A percentile compares a stretch with the other conserved stretches of the same genome.
Evolutionary conservation across 495 filamentous ascomycete species (phyloP).

Genomic region (Penicillium waksmanii): DNA sequence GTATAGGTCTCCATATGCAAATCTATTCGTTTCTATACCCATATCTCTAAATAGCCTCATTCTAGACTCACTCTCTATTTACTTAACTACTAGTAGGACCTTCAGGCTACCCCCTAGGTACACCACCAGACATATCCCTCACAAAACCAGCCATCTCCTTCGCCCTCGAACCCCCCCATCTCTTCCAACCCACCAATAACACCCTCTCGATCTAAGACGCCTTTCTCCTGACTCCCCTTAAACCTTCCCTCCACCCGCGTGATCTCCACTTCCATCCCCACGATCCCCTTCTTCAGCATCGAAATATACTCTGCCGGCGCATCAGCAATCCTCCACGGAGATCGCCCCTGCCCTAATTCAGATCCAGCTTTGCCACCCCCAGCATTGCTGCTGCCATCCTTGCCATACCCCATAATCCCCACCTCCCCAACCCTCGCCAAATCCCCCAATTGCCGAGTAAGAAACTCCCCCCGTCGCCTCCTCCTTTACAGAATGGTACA

Average conservation of each 20-base stretch:
- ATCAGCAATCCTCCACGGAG: slow-evolving; percentile 51
- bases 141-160: slow-evolving; percentile 28
- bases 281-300: slow-evolving; percentile 51
- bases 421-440: slow-evolving; percentile 49
- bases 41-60: too few species aligned
- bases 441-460: slow-evolving; percentile 50
- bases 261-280: slow-evolving; percentile 53
- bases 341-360: slow-evolving; percentile 16
- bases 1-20: too few species aligned
- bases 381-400: not conserved
- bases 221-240: slow-evolving; percentile 60
- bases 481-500: slow-evolving; percentile 47
- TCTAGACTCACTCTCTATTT: too few species aligned
- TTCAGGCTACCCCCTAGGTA: slow-evolving; percentile 2
- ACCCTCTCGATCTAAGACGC: slow-evolving; percentile 44
- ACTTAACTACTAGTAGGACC: too few species aligned
- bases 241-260: slow-evolving; percentile 51
- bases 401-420: slow-evolving; percentile 47
- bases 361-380: not conserved
- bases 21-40: too few species aligned
- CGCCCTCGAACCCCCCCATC: slow-evolving; percentile 11
- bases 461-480: slow-evolving; percentile 40
- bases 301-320: slow-evolving; percentile 50
- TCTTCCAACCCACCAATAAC: slow-evolving; percentile 51
- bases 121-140: not conserved